Evolutionary conservation across 2,329 filamentous ascomycete species (phyloP).

Genomic region (Falciphora oryzae): DNA sequence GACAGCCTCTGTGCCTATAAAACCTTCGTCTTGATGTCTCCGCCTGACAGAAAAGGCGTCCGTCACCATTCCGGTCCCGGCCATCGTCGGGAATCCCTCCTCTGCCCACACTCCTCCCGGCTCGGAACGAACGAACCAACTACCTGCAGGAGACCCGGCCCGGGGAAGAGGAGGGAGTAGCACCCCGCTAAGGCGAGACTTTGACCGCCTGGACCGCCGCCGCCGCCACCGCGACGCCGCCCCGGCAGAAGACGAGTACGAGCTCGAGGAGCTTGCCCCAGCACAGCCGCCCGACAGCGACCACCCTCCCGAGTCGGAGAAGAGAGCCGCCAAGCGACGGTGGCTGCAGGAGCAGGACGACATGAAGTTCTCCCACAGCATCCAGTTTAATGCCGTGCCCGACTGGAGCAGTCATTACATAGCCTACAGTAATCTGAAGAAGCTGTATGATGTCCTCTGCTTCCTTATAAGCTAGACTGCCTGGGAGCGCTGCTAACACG

Average conservation of each 20-base stretch:
- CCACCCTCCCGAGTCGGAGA: constrained; percentile 23
- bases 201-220: not conserved
- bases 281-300: not conserved
- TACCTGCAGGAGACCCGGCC: not conserved
- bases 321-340: constrained; percentile 57
- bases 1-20: not conserved
- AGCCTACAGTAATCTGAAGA: constrained; percentile 97
- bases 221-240: constrained; percentile 8
- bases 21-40: not conserved
- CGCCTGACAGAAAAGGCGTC: not conserved
- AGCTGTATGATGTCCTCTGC: constrained; percentile 61
- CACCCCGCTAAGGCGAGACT: not conserved
- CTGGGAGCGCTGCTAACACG: not conserved
- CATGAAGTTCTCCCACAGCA: constrained; percentile 99
- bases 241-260: constrained; percentile 24
- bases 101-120: not conserved
- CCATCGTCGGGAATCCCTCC: constrained; percentile 3
- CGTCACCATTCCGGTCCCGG: constrained; percentile 1
- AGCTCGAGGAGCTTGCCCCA: constrained; percentile 31
- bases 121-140: not conserved
- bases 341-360: constrained; percentile 70
- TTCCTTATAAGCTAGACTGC: too few relatives aligned
- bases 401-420: constrained; percentile 99
- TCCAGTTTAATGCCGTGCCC: constrained; percentile 99
- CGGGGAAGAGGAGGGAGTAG: constrained; percentile 8